Base-by-base conservation (phyloP, 31 red algal genomes). In the Endocladia muricata region DNA sequence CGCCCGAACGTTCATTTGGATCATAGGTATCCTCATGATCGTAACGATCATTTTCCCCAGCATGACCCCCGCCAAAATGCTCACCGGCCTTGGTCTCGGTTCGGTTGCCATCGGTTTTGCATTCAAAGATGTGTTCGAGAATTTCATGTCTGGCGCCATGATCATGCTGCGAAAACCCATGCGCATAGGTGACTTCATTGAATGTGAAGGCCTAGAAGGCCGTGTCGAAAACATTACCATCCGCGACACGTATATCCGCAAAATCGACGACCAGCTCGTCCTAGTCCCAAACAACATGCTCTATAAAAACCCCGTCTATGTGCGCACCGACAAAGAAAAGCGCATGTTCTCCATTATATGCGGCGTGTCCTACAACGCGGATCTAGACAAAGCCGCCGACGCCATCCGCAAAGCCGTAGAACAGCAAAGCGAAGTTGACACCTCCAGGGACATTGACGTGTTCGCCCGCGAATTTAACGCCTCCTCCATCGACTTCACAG, bases 121-220 rank as follows among this genome's bases (percentile, higher is more conserved):
- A 23, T 64, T 64, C 60, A 17, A 64, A 64, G 60, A 64, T 30
- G 26, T 64, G 11, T 64, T 64, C n/a, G 60, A 64, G 26, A 64
- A 64, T 30, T 25, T 30, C 60, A 11, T 64, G 13, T 15, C 60
- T 17, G 60, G 60, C n/a, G 25, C 26, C 11, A 11, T 64, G n/a
- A 11, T 64, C 11, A 11, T 64, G 60, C 26, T 15, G 15, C 60
- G 60, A 30, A 13, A 22, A 22, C 60, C 60, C 13, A 21, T 64
- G 11, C 11, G 26, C 11, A 23, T 11, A 22, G 60, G 60, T 30
- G 60, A 64, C 60, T 30, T 25, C 11, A 64, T 64, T 30, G 60
- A 64, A 30, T 17, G n/a, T 28, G 25, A 17, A 11, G 60, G 60
- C 11, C 13, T 64, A 11, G 11, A 64, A 30, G 60, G 60, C 25